phyloP scores from a whole-genome alignment of 805 yeast species.

The Candida lessepsii region DNA sequence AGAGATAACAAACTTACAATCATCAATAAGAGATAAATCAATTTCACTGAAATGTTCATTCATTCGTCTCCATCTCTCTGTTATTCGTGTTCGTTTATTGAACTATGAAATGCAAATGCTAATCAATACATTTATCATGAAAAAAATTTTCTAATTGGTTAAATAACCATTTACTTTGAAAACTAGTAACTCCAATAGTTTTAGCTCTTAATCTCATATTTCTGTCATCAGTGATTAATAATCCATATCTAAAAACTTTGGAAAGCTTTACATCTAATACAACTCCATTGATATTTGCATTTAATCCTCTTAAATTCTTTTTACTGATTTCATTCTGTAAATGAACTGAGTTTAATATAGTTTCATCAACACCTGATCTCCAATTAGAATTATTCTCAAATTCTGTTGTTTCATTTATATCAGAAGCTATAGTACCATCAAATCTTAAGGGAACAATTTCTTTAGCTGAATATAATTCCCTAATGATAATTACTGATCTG shows the following conservation, averaged over 20 bases:
- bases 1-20: too few species aligned
- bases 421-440: conserved; percentile 66
- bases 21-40: too few species aligned
- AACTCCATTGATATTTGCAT: conserved; percentile 17
- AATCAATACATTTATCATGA: conserved; percentile 55
- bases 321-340: conserved; percentile 42
- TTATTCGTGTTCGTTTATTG: not conserved
- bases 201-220: conserved; percentile 69
- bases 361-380: conserved; percentile 71
- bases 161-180: conserved; percentile 62
- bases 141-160: conserved; percentile 46
- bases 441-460: conserved; percentile 60
- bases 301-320: conserved; percentile 41
- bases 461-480: conserved; percentile 60
- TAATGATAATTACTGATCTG: conserved; percentile 69
- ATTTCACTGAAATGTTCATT: too few species aligned
- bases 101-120: conserved; percentile 9
- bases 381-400: conserved; percentile 71
- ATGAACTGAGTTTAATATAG: conserved; percentile 52
- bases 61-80: too few species aligned
- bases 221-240: conserved; percentile 70
- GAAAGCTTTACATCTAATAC: conserved; percentile 38
- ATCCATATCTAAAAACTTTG: conserved; percentile 51
- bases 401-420: conserved; percentile 69
- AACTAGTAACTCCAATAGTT: conserved; percentile 52